Evolutionary conservation across 345 rosid species (phyloP).

Genomic region (Gossypium ekmanianum): DNA sequence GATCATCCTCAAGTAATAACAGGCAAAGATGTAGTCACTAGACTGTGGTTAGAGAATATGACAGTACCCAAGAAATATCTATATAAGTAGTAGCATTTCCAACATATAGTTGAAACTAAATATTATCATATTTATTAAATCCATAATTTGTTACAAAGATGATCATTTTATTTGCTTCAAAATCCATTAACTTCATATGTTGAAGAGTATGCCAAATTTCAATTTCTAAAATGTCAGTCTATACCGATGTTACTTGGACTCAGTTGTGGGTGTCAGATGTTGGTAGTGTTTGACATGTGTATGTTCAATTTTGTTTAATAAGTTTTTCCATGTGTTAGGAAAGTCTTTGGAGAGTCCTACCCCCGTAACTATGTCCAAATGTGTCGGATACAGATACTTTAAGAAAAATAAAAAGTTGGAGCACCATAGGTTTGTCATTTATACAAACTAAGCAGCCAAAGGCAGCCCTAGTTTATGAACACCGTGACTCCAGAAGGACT

Average conservation of each 20-base stretch:
- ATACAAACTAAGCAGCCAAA: not conserved
- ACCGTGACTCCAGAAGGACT: not conserved
- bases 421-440: not conserved
- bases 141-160: not conserved
- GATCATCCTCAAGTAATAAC: not conserved
- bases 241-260: not conserved
- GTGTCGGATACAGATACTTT: not conserved
- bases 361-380: not conserved
- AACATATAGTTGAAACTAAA: not conserved
- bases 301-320: no score
- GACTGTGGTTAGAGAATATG: not conserved
- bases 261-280: not conserved
- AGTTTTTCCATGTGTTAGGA: not conserved
- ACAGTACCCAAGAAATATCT: not conserved
- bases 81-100: not conserved
- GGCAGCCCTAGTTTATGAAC: not conserved
- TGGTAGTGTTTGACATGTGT: not conserved
- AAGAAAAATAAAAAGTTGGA: not conserved
- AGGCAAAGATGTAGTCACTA: not conserved
- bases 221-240: not conserved
- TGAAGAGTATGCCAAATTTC: not conserved
- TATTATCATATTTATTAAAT: not conserved
- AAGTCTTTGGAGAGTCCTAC: not conserved
- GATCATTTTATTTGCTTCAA: not conserved
- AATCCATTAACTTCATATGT: not conserved